Percentiles rank a stretch among this genome's conserved stretches.
Evolutionary conservation across 345 rosid species (phyloP).

Genomic region (Nephelium lappaceum): DNA sequence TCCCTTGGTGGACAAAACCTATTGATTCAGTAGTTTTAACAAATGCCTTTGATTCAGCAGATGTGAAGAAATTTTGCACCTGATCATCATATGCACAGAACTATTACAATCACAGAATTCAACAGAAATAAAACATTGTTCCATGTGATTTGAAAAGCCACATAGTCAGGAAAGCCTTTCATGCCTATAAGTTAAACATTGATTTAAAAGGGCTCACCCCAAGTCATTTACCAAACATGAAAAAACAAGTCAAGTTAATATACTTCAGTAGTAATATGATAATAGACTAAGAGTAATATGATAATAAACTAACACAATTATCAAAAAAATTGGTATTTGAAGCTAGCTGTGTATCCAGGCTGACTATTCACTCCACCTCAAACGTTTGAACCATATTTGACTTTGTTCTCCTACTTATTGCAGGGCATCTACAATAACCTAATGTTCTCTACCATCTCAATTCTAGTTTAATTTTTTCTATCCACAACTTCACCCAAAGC

Average conservation of each 20-base stretch:
- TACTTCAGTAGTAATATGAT: neutral
- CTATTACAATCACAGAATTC: constrained; percentile 13
- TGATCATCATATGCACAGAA: constrained; percentile 32
- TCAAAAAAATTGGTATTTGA: neutral
- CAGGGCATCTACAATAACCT: neutral
- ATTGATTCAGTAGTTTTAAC: constrained; percentile 67
- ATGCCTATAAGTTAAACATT: neutral
- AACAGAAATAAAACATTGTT: neutral
- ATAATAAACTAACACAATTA: neutral
- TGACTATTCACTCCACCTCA: neutral
- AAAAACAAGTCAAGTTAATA: neutral
- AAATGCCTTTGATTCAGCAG: constrained; percentile 72
- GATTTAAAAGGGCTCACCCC: neutral
- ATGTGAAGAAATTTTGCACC: constrained; percentile 71
- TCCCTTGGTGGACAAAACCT: constrained; percentile 88
- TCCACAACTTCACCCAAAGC: neutral
- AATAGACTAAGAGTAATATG: neutral
- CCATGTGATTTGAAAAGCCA: neutral
- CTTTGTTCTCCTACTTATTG: neutral
- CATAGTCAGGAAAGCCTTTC: neutral
- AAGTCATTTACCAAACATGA: neutral
- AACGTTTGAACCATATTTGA: neutral
- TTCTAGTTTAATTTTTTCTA: neutral
- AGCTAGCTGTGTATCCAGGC: neutral
- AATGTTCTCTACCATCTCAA: neutral